These are phyloP conservation scores for Dothiorella sarmentorum DNA, from an alignment of 2,329 filamentous ascomycete genomes.

Conservation along the genomic window DNA sequence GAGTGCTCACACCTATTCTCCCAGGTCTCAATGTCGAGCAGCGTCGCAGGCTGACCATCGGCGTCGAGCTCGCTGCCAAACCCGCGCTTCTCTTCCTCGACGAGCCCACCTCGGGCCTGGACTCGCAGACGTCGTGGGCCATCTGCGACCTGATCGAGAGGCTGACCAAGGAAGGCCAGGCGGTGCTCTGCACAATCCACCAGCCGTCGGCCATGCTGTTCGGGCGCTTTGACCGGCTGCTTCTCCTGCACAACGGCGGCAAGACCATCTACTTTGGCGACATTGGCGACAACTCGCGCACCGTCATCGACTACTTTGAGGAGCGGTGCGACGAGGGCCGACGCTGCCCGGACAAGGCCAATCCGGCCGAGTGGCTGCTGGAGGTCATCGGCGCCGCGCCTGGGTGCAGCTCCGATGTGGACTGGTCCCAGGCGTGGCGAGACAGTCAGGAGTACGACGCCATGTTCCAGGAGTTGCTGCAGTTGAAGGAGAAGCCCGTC, in stretches of 20 bases:
- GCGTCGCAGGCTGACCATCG: constrained; percentile 79
- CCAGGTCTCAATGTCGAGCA: constrained; percentile 55
- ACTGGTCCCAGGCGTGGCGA: constrained; percentile 22
- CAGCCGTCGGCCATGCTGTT: constrained; percentile 96
- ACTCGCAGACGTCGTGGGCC: constrained; percentile 90
- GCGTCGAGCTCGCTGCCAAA: constrained; percentile 92
- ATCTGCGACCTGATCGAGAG: constrained; percentile 87
- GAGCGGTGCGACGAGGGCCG: not conserved
- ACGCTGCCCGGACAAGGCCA: constrained; percentile 32
- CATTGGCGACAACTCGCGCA: constrained; percentile 67
- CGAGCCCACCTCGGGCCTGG: constrained; percentile 90
- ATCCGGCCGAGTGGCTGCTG: constrained; percentile 74
- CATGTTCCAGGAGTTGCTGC: constrained; percentile 36
- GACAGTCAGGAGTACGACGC: constrained; percentile 23
- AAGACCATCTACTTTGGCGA: constrained; percentile 79
- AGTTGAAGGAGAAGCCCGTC: constrained; percentile 27
- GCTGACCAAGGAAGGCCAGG: constrained; percentile 81
- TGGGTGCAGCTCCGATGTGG: constrained; percentile 14
- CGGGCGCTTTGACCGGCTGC: constrained; percentile 79
- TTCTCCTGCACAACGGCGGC: constrained; percentile 74
- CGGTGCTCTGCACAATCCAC: constrained; percentile 95
- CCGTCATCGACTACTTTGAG: constrained; percentile 60
- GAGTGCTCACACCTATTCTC: not conserved
- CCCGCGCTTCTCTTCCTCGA: constrained; percentile 89
- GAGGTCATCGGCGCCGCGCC: constrained; percentile 36